Base-by-base conservation (phyloP, 116 monocot species). In the Dioscorea cayenensis region DNA sequence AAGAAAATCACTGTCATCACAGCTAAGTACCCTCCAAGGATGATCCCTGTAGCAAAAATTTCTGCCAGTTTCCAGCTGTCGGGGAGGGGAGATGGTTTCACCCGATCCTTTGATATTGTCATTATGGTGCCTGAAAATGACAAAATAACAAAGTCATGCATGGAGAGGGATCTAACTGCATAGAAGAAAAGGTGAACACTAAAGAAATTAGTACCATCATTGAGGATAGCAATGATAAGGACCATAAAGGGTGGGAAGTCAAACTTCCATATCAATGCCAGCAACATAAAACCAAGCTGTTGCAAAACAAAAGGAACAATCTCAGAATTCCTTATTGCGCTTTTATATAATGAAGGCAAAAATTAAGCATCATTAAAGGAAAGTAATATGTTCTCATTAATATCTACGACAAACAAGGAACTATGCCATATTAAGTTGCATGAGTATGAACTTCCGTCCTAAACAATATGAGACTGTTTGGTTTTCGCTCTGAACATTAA, bases 1-100 rank as follows among this genome's bases (percentile, higher is more conserved):
- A 99, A 99, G 89, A 99, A 99, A 76, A 99, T 94, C 36, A 99
- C 99, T 11, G 99, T 99, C 99, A 99, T 99, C 91, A 99, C 75
- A 4, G 99, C 99, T 71, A 99, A 82, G 71, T 99, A 99, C 63
- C 80, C 77, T 69, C 99, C 99, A 36, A 99, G 91, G 25, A 99
- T 81, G 60, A 99, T 50, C 66, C 99, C 99, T 25, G 99, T 99
- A 19, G 94, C 84, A 77, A 99, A 99, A 62, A 99, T 99, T 73
- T 99, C 99, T 51, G 94, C 72, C 21, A 99, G 83, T 81, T 99
- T 99, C 99, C 99, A 99, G 75, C 94, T 91, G 71, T 99, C 99
- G 51, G 99, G 99, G 37, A 85, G 79, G 35, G 99, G 99, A 49
- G 99, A 99, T 70, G 99, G 94, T 68, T 94, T 99, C 67, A 99